Base-by-base conservation (phyloP, 441 rosid genomes). In the Corymbia calophylla region DNA sequence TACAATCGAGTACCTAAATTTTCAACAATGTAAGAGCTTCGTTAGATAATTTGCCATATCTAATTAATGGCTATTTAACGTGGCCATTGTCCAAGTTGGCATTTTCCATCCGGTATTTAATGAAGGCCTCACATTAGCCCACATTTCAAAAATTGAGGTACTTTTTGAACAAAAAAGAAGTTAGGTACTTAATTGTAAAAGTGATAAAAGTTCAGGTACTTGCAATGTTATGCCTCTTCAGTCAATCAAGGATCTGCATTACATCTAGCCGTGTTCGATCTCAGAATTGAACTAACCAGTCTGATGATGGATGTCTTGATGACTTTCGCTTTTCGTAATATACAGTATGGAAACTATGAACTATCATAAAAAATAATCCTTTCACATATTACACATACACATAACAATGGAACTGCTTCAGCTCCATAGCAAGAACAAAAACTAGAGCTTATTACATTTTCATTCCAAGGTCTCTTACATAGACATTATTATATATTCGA, bases 401-500 rank as follows among this genome's bases (percentile, higher is more conserved):
- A 90, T 47, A 64, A 48, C 84, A 89, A 87, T 44, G 90, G 88
- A 91, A 84, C 91, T 66, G 88, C 53, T 88, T n/a, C 62, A 56
- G 92, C 87, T 86, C 90, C 90, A 88, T 35, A 3, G 32, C 29
- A 84, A 89, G 64, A 91, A 53, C 29, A 77, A 56, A 88, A 55
- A 64, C 55, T 27, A 18, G 51, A 88, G 89, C 90, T 60, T 35
- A 86, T 35, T 51, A 89, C 15, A 31, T 53, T 89, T 58, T 91
- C 31, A 31, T 62, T 86, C 58, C 56, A 2, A 82, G 60, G 86
- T 87, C 85, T 86, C 87, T 77, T 77, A 23, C 53, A 47, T 23
- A 77, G 53, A 35, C 47, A 27, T 77, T 35, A 85, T 44, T 32
- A 86, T 80, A 87, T 44, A 44, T 39, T 23, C 84, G 23, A 77